Evolutionary conservation across 768 basidiomycete genomes (phyloP), one percentile per base, ranked within the genome.

Genomic region (Melanogaster broomeanus): DNA sequence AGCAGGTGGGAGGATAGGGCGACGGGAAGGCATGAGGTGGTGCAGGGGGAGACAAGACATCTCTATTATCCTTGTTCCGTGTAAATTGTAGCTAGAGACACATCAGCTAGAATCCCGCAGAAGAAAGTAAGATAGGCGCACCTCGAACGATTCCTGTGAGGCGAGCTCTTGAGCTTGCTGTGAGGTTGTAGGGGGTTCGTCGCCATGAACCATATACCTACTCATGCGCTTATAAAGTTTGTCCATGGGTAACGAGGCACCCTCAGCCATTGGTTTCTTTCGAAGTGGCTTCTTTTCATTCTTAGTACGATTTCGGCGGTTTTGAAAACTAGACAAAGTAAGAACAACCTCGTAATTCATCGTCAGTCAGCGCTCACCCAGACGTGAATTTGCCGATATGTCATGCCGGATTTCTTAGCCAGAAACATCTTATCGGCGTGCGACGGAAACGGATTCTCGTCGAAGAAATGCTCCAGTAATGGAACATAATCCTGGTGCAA

Each of bases 401-500:
- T 61, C 79, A 82, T 81, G 28, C 60, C 57, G 0, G 77, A 72
- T 42, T 77, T 76, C 18, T 64, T 49, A 0, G 82, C 82, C 0
- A 83, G 62, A 0, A 66, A 45, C 0, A 34, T 43, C 0, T 74
- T 73, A 45, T 83, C 80, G 0, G 65, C 61, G 0, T 63, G 62
- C 0, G 74, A 73, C 0, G 81, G 81, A 28, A 77, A 82, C 0
- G 77, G 72, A 51, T 82, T 78, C 13, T 70, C 61, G 8, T 72
- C 60, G 31, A 82, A 82, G 33, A 79, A 83, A 33, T 70, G 62
- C 51, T 80, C 76, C 0, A 83, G 53, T 0, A 78, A 50, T 0
- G 80, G 80, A 0, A 67, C 68, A 51, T 69, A 81, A 53, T 80
- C 72, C 79, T 83, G 28, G n/a, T n/a, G n/a, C n/a, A n/a, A n/a